These are phyloP conservation scores for Papiliotrema laurentii DNA, from an alignment of 1,284 basidiomycete genomes.

Conservation along the genomic window DNA sequence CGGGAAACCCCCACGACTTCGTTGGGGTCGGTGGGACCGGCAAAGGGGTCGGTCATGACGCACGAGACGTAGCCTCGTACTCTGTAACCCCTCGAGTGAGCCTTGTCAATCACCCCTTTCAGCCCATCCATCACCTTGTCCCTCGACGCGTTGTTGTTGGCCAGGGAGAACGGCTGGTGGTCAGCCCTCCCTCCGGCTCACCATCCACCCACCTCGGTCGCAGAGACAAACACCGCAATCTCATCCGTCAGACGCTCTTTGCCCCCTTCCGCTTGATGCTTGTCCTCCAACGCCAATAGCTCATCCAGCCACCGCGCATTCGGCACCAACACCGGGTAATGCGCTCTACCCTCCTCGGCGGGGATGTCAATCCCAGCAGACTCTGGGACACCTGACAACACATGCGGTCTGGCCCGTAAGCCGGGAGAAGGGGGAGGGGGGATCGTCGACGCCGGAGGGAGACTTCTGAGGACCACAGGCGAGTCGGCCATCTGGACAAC, in stretches of 20 bases:
- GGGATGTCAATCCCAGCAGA: constrained; percentile 10
- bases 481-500: constrained; percentile 91
- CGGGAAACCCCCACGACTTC: constrained; percentile 67
- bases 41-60: constrained; percentile 78
- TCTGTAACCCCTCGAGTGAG: constrained; percentile 59
- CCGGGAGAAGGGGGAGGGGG: constrained; percentile 53
- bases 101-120: constrained; percentile 60
- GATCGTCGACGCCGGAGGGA: constrained; percentile 19
- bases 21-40: constrained; percentile 64
- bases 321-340: constrained; percentile 81
- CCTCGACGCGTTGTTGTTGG: constrained; percentile 78
- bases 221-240: constrained; percentile 83
- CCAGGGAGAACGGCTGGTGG: constrained; percentile 62
- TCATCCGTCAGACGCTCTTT: constrained; percentile 60
- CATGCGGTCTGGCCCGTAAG: constrained; percentile 49
- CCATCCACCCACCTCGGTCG: constrained; percentile 58
- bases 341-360: constrained; percentile 53
- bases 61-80: constrained; percentile 82
- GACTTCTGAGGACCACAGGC: constrained; percentile 50
- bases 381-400: not conserved
- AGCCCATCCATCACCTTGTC: constrained; percentile 67
- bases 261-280: constrained; percentile 11
- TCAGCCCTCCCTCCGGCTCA: not conserved
- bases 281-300: constrained; percentile 53
- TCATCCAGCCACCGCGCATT: constrained; percentile 72